A percentile compares a stretch with the other conserved stretches of the same genome.
phyloP scores from a whole-genome alignment of 2,329 filamentous ascomycete species.

The Xylogone sp. region DNA sequence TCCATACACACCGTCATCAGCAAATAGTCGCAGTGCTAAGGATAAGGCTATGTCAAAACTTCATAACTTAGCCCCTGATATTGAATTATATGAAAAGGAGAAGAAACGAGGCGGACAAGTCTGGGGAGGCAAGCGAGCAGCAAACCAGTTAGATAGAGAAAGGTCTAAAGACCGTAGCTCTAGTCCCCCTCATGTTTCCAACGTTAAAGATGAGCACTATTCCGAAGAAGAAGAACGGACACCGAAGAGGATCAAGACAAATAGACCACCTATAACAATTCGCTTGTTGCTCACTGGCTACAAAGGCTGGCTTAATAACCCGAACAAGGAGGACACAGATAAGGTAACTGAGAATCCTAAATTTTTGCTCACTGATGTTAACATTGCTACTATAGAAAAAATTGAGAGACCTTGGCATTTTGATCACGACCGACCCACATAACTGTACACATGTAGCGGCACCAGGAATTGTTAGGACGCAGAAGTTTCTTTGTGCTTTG shows the following conservation, averaged over 20 bases:
- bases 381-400: constrained; percentile 57
- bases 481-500: constrained; percentile 88
- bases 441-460: constrained; percentile 84
- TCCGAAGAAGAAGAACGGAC: constrained; percentile 44
- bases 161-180: constrained; percentile 31
- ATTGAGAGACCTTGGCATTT: constrained; percentile 78
- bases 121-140: constrained; percentile 62
- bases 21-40: constrained; percentile 82
- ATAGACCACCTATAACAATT: constrained; percentile 65
- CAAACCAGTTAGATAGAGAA: constrained; percentile 53
- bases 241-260: constrained; percentile 55
- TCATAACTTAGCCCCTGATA: constrained; percentile 76
- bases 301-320: constrained; percentile 72
- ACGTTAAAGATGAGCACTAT: constrained; percentile 41
- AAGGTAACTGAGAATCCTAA: constrained; percentile 53
- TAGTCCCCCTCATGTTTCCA: constrained; percentile 33
- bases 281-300: constrained; percentile 82
- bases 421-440: constrained; percentile 70
- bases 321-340: constrained; percentile 73
- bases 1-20: constrained; percentile 62
- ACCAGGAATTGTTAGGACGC: constrained; percentile 80
- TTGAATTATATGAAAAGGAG: constrained; percentile 89
- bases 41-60: constrained; percentile 74
- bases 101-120: constrained; percentile 65
- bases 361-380: background rate